A percentile compares a stretch with the other conserved stretches of the same genome.
These are phyloP conservation scores for Malus hybrid DNA, from an alignment of 331 rosid species.

Conservation along the genomic window DNA sequence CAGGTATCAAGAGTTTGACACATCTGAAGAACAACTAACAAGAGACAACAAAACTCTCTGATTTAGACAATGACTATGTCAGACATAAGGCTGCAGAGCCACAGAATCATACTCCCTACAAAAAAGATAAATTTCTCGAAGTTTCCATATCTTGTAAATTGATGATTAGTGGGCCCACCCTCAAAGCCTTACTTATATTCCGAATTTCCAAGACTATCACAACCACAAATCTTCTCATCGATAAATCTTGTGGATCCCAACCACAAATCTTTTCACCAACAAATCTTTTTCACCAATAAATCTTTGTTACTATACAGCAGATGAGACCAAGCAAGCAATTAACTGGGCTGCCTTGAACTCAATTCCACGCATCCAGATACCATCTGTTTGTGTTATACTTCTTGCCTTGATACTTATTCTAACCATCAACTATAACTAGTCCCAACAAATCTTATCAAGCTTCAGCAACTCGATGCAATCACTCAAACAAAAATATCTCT, in stretches of 20 bases:
- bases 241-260: not conserved
- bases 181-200: conserved; percentile 19
- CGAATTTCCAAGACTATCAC: conserved; percentile 17
- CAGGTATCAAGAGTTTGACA: conserved; percentile 9
- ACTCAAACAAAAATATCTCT: conserved; percentile 34
- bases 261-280: conserved; percentile 13
- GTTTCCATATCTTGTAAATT: conserved; percentile 7
- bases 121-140: conserved; percentile 7
- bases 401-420: conserved; percentile 28
- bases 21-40: not conserved
- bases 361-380: conserved; percentile 31
- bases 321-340: conserved; percentile 9
- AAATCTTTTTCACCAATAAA: conserved; percentile 4
- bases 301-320: conserved; percentile 11
- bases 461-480: conserved; percentile 32
- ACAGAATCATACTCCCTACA: not conserved
- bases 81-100: conserved; percentile 18
- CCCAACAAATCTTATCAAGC: conserved; percentile 30
- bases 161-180: conserved; percentile 11
- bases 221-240: not conserved
- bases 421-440: conserved; percentile 36
- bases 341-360: conserved; percentile 23
- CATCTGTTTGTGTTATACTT: conserved; percentile 11
- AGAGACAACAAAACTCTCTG: conserved; percentile 7
- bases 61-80: conserved; percentile 11